Evolutionary conservation across 805 yeast genomes (phyloP), one percentile per base, ranked within the genome.

Genomic region (Yamadazyma nakazawae): DNA sequence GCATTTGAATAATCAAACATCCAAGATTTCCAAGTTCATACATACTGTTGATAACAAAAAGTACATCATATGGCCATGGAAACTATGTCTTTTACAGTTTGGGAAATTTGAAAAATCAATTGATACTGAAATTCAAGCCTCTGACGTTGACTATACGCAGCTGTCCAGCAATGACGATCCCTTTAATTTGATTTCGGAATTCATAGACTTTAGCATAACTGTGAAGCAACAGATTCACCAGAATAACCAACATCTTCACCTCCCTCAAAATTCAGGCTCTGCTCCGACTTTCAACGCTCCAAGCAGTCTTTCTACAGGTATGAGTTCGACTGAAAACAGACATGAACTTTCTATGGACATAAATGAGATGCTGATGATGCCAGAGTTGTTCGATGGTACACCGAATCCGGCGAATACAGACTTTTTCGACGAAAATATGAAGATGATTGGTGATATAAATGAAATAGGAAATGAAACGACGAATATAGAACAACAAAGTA

Each of bases 1-100:
- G 48, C 90, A 84, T 58, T 68, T 85, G 51, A 84, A 83, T 60
- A 86, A 85, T 18, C 75, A 80, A 53, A 81, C 91, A 0, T 82
- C 90, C 0, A 71, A 71, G 10, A 74, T 86, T 2, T 70, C 89
- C 11, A 70, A 72, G 19, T 85, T 78, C 59, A 68, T 82, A 39
- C 79, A 75, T 53, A 68, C 74, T 0, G 80, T 79, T 2, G 72
- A 70, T 26, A 78, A 77, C 52, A 71, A 70, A 24, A 82, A 82
- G 55, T 80, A 72, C 46, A 76, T 86, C 1, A 63, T 80, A 37
- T 87, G 95, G 95, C 95, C 95, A 0, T 64, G 84, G 55, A 79
- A 77, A 39, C 64, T 86, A 17, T 84, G 91, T 55, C 69, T 79
- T 47, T 67, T 80, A 4, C 94, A 86, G 57, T 66, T 74, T 45